phyloP scores from a whole-genome alignment of 768 basidiomycete genomes.

The Leccinellum rugosiceps region DNA sequence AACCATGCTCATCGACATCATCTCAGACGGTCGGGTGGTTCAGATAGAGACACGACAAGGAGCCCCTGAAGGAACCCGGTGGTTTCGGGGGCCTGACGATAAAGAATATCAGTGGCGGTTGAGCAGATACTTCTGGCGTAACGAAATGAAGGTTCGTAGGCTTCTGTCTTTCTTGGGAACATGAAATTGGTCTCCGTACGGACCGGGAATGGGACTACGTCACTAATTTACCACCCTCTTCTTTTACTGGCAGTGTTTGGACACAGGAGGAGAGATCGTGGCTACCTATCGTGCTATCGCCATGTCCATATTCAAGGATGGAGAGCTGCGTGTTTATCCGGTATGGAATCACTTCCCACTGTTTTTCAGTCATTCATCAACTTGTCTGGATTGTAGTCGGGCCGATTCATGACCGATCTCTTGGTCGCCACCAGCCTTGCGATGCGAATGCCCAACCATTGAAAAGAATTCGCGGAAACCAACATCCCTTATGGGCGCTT shows the following conservation, averaged over 20 bases:
- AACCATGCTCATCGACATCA: slow-evolving; percentile 13
- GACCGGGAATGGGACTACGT: not conserved
- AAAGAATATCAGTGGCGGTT: slow-evolving; percentile 22
- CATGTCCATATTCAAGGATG: slow-evolving; percentile 27
- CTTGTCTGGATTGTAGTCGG: slow-evolving; percentile 10
- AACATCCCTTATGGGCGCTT: not conserved
- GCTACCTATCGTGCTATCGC: slow-evolving; percentile 27
- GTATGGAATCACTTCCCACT: slow-evolving; percentile 9
- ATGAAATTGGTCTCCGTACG: not conserved
- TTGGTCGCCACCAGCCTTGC: slow-evolving; percentile 29
- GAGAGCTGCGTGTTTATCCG: slow-evolving; percentile 25
- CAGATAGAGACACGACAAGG: slow-evolving; percentile 14
- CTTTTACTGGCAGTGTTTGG: slow-evolving; percentile 15
- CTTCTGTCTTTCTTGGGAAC: not conserved
- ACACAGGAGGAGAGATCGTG: slow-evolving; percentile 17
- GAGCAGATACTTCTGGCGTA: slow-evolving; percentile 9
- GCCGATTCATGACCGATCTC: slow-evolving; percentile 26
- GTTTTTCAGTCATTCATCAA: not conserved
- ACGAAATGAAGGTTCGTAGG: slow-evolving; percentile 24
- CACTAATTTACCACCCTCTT: not conserved
- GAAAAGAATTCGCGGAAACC: not conserved
- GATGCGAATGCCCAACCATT: slow-evolving; percentile 21
- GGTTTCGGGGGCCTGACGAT: slow-evolving; percentile 24
- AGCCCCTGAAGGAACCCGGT: slow-evolving; percentile 10
- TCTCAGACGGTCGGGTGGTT: slow-evolving; percentile 6